These are phyloP conservation scores for Ustilago cynodontis DNA, from an alignment of 1,284 basidiomycete species.

Conservation along the genomic window DNA sequence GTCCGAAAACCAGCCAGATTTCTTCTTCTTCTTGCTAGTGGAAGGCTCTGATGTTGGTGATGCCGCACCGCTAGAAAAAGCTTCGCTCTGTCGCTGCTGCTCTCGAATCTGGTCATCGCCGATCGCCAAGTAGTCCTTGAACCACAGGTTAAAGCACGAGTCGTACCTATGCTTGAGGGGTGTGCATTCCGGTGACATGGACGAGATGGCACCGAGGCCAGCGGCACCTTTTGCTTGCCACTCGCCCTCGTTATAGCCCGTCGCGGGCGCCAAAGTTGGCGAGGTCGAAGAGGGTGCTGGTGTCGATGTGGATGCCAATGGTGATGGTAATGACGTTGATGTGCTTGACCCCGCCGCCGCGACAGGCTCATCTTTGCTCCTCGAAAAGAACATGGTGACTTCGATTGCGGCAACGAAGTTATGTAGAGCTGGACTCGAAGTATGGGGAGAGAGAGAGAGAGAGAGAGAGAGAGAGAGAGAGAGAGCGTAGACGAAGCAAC, in stretches of 20 bases:
- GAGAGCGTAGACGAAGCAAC: background rate
- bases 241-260: conserved; percentile 10
- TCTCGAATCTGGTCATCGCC: conserved; percentile 59
- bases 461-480: background rate
- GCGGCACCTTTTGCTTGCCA: conserved; percentile 41
- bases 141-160: conserved; percentile 94
- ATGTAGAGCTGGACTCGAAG: background rate
- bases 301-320: conserved; percentile 11
- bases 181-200: conserved; percentile 83
- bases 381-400: conserved; percentile 34
- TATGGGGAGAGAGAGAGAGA: background rate
- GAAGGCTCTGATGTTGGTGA: conserved; percentile 2
- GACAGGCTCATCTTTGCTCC: conserved; percentile 12
- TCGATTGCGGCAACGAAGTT: background rate
- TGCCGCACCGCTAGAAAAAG: conserved; percentile 19
- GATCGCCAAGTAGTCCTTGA: conserved; percentile 83
- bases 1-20: conserved; percentile 40
- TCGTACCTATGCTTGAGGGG: conserved; percentile 90
- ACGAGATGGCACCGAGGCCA: conserved; percentile 62
- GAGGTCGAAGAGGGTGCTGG: background rate
- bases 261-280: background rate
- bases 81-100: conserved; percentile 71
- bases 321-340: no score
- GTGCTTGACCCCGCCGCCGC: conserved; percentile 12
- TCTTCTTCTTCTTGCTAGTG: conserved; percentile 34